Percentiles rank a stretch among this genome's conserved stretches.
phyloP scores from a whole-genome alignment of 2,329 filamentous ascomycete genomes.

The Septoria linicola region DNA sequence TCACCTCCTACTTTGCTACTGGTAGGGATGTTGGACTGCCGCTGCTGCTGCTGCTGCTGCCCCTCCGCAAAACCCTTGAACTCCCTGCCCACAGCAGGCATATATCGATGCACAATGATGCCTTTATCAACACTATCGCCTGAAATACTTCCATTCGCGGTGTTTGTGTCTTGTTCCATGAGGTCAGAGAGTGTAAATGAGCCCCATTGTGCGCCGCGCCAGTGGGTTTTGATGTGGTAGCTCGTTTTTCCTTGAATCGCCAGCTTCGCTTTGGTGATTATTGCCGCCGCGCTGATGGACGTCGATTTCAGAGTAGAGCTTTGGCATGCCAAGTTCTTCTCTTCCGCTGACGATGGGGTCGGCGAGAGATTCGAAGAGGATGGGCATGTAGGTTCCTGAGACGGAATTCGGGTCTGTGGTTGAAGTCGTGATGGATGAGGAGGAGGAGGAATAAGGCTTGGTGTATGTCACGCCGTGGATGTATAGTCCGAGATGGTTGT shows the following conservation, averaged over 20 bases:
- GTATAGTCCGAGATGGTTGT: constrained; percentile 59
- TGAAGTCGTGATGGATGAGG: too few relatives aligned
- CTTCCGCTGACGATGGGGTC: constrained; percentile 61
- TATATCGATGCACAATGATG: constrained; percentile 42
- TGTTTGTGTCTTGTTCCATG: constrained; percentile 7
- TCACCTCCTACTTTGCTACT: too few relatives aligned
- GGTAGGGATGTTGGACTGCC: too few relatives aligned
- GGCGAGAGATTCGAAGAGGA: constrained; percentile 58
- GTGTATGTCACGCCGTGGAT: constrained; percentile 62
- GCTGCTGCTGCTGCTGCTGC: too few relatives aligned
- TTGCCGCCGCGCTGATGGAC: constrained; percentile 18
- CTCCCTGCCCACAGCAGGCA: constrained; percentile 51
- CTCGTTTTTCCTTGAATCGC: too few relatives aligned
- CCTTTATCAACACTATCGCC: constrained; percentile 24
- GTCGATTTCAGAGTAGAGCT: constrained; percentile 39
- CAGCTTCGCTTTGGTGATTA: too few relatives aligned
- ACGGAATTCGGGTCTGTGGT: constrained; percentile 52
- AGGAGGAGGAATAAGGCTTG: too few relatives aligned
- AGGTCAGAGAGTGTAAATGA: constrained; percentile 20
- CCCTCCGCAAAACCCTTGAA: background rate
- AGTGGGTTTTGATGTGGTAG: constrained; percentile 20
- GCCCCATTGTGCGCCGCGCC: constrained; percentile 23
- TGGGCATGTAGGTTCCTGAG: constrained; percentile 55
- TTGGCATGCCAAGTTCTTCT: constrained; percentile 63
- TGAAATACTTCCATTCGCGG: constrained; percentile 1